phyloP scores from a whole-genome alignment of 257 asterid genomes.

The Prunella vulgaris region DNA sequence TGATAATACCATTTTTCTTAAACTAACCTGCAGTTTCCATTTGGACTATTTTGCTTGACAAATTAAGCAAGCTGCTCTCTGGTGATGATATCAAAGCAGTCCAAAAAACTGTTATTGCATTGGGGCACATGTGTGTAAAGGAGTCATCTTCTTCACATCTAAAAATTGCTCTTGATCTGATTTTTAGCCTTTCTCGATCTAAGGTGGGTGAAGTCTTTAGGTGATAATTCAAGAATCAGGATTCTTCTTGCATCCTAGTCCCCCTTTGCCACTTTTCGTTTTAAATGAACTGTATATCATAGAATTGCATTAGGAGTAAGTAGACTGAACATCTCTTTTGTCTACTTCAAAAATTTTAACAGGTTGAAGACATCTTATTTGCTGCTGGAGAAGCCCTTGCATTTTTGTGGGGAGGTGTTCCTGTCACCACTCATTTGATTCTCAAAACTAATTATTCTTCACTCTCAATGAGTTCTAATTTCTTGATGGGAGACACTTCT shows the following conservation, averaged over 20 bases:
- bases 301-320: constrained; percentile 2
- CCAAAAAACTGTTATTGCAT: constrained; percentile 70
- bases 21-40: constrained; percentile 51
- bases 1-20: constrained; percentile 14
- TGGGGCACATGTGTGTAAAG: constrained; percentile 89
- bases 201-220: constrained; percentile 51
- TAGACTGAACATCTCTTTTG: constrained; percentile 13
- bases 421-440: constrained; percentile 77
- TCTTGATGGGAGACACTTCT: constrained; percentile 76
- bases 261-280: constrained; percentile 2
- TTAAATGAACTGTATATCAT: neutral
- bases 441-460: constrained; percentile 88
- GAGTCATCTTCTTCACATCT: constrained; percentile 63
- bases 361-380: constrained; percentile 95
- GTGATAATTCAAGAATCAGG: constrained; percentile 15
- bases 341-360: constrained; percentile 19
- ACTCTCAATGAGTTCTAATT: constrained; percentile 81
- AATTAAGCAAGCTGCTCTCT: constrained; percentile 67
- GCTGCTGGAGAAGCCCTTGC: constrained; percentile 99
- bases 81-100: constrained; percentile 87
- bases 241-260: constrained; percentile 13
- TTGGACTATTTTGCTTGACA: constrained; percentile 55
- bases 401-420: constrained; percentile 97
- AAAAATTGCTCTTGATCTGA: constrained; percentile 70
- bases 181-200: constrained; percentile 81